A percentile compares a stretch with the other conserved stretches of the same genome.
These are phyloP conservation scores for Shiraia bambusicola DNA, from an alignment of 2,329 filamentous ascomycete genomes.

Conservation along the genomic window DNA sequence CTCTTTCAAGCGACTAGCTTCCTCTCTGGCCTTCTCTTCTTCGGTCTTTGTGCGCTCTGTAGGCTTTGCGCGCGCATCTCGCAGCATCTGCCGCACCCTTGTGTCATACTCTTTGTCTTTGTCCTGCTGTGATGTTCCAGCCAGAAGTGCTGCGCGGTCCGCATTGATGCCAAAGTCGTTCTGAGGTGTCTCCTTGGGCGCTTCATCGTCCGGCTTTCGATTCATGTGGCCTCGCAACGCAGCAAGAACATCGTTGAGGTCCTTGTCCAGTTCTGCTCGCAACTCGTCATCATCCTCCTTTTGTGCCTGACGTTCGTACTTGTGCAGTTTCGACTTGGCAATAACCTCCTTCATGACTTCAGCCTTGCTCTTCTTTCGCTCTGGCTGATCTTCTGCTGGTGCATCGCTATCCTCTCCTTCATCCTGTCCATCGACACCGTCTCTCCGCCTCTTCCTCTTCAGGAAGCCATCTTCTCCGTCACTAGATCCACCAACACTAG, in stretches of 20 bases:
- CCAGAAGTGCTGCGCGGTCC: slow-evolving; percentile 62
- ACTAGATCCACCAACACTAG: slow-evolving; percentile 61
- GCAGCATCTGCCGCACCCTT: slow-evolving; percentile 76
- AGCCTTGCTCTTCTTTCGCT: slow-evolving; percentile 89
- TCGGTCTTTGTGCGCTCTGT: slow-evolving; percentile 79
- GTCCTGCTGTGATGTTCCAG: slow-evolving; percentile 62
- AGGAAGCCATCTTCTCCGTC: slow-evolving; percentile 44
- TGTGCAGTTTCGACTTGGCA: slow-evolving; percentile 93
- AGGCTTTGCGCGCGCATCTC: slow-evolving; percentile 81
- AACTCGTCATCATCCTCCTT: slow-evolving; percentile 94
- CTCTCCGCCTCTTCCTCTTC: slow-evolving; percentile 48
- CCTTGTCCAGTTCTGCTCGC: slow-evolving; percentile 79
- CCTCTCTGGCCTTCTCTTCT: slow-evolving; percentile 59
- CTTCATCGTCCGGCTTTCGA: slow-evolving; percentile 48
- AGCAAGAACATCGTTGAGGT: slow-evolving; percentile 72
- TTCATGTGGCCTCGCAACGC: slow-evolving; percentile 64
- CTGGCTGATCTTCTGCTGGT: slow-evolving; percentile 60
- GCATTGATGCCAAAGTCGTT: slow-evolving; percentile 56
- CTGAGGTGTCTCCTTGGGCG: slow-evolving; percentile 42
- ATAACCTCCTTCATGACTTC: slow-evolving; percentile 99
- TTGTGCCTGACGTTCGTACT: slow-evolving; percentile 86
- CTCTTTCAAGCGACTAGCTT: slow-evolving; percentile 73
- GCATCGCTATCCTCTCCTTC: slow-evolving; percentile 17
- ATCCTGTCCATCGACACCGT: slow-evolving; percentile 51
- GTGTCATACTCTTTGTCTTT: slow-evolving; percentile 88